phyloP scores from a whole-genome alignment of 2,329 filamentous ascomycete genomes.

The Alternaria brassicicola region DNA sequence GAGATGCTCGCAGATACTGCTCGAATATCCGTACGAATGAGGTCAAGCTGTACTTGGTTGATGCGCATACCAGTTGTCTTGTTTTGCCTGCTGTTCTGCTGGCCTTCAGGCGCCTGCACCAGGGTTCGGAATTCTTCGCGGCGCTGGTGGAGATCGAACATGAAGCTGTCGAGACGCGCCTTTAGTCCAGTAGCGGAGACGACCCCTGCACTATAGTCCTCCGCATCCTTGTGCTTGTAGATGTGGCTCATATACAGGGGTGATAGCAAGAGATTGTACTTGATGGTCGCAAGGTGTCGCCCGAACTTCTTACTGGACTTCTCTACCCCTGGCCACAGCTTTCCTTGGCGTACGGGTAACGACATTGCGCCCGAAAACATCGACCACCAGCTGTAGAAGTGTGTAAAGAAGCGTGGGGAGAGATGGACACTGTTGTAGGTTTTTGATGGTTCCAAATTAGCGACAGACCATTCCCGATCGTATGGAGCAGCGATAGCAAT shows the following conservation, averaged over 20 bases:
- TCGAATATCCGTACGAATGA: constrained; percentile 88
- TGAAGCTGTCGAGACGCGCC: constrained; percentile 93
- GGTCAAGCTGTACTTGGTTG: constrained; percentile 89
- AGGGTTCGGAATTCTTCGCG: constrained; percentile 88
- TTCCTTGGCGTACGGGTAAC: constrained; percentile 88
- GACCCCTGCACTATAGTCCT: constrained; percentile 77
- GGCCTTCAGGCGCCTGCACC: constrained; percentile 67
- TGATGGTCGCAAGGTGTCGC: constrained; percentile 95
- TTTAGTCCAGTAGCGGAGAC: constrained; percentile 97
- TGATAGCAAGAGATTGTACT: constrained; percentile 91
- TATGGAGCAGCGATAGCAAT: constrained; percentile 87
- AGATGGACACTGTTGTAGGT: constrained; percentile 98
- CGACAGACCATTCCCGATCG: constrained; percentile 82
- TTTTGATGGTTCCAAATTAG: constrained; percentile 74
- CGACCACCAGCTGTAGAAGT: constrained; percentile 98
- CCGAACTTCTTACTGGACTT: constrained; percentile 99
- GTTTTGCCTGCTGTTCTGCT: constrained; percentile 69
- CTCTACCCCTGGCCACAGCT: constrained; percentile 87
- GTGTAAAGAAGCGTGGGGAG: constrained; percentile 93
- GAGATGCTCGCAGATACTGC: constrained; percentile 90
- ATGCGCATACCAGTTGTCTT: constrained; percentile 94
- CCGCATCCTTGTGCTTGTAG: constrained; percentile 96
- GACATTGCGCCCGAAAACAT: constrained; percentile 96
- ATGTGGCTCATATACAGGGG: constrained; percentile 95
- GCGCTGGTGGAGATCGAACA: constrained; percentile 93